Evolutionary conservation across 805 yeast species (phyloP), one percentile per base, ranked within the genome.

Genomic region (Brettanomyces bruxellensis): DNA sequence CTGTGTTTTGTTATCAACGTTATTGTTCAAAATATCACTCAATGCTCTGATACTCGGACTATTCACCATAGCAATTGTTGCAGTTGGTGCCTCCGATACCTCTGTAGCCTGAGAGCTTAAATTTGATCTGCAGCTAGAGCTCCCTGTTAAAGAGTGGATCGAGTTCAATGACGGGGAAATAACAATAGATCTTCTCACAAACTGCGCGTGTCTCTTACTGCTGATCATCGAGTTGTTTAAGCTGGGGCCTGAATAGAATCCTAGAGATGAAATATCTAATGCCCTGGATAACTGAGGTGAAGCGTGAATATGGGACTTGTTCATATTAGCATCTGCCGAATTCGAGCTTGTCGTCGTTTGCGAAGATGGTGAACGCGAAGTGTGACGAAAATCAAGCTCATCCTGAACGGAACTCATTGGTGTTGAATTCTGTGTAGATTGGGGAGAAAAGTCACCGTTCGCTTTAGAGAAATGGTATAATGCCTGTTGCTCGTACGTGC

Each of bases 41-140:
- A 67, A 47, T 4, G 66, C 64, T 46, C 59, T 64, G 36, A 67
- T 52, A 47, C 69, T 65, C 25, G 71, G 71, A 49, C 69, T 65
- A 35, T 57, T 60, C 2, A 59, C 52, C 56, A 66, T 58, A 3
- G 64, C 65, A 9, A 64, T 49, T 34, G 45, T 44, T n/a, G 43
- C 43, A 11, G 47, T 42, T 4, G 44, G 44, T 4, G 13, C 34
- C 39, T 43, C 36, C 6, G 44, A 41, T n/a, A 7, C 41, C 23
- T 9, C 37, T 32, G 3, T 41, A n/a, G 38, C 22, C 24, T 23
- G 28, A 9, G 14, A 22, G 32, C 22, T 14, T 12, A 22, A 23
- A 11, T 13, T n/a, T 43, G 40, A 23, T 22, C 11, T 13, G 3
- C 7, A 23, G 7, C 18, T 25, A 41, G 9, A 34, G 36, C 23